phyloP scores from a whole-genome alignment of 129 eudicot species.

The Centella asiatica region DNA sequence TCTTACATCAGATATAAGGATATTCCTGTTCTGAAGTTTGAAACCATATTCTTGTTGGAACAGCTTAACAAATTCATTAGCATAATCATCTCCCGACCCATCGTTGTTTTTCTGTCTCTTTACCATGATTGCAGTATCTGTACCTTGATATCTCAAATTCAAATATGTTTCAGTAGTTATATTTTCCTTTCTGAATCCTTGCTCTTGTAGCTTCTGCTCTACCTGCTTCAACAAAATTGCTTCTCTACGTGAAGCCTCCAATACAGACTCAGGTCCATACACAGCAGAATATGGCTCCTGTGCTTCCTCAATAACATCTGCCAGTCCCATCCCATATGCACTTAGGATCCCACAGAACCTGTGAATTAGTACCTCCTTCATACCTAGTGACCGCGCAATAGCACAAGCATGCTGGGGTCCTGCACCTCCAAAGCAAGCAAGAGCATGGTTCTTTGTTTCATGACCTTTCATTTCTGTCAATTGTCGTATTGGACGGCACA shows the following conservation, averaged over 20 bases:
- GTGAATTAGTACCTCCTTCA: conserved; percentile 87
- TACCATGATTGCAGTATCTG: conserved; percentile 95
- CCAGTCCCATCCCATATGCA: conserved; percentile 96
- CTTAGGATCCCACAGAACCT: conserved; percentile 89
- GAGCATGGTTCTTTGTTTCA: conserved; percentile 88
- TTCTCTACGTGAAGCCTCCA: conserved; percentile 78
- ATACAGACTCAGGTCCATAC: conserved; percentile 56
- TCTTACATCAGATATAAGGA: conserved; percentile 81
- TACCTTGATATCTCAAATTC: conserved; percentile 88
- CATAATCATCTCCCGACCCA: conserved; percentile 57
- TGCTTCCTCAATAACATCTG: conserved; percentile 94
- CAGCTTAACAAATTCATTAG: conserved; percentile 59
- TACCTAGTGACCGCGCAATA: conserved; percentile 89
- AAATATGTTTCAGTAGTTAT: conserved; percentile 61
- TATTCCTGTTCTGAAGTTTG: conserved; percentile 70
- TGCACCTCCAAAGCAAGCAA: conserved; percentile 98
- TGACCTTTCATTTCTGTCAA: conserved; percentile 98
- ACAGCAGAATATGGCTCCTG: conserved; percentile 86
- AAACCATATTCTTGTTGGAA: conserved; percentile 93
- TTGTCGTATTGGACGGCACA: conserved; percentile 98
- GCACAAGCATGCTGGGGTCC: conserved; percentile 99
- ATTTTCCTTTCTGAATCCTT: conserved; percentile 67
- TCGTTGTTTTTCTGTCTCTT: conserved; percentile 34
- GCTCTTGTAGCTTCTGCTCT: conserved; percentile 52
- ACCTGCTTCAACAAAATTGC: conserved; percentile 43